phyloP scores from a whole-genome alignment of 495 filamentous ascomycete genomes.

The Amniculicola lignicola region DNA sequence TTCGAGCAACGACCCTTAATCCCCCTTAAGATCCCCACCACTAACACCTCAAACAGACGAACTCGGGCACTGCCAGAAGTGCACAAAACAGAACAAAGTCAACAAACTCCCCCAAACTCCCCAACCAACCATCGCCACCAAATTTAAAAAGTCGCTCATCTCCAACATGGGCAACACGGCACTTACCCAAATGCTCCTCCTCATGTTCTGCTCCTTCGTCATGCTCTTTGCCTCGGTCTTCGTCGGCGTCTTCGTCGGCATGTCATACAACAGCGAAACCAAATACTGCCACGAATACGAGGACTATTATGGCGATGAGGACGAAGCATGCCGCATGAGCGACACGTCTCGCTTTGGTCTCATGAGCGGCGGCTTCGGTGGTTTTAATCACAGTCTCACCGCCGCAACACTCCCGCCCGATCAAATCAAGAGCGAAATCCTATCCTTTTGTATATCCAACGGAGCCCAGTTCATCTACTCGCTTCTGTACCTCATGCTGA shows the following conservation, averaged over 20 bases:
- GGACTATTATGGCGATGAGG: background rate
- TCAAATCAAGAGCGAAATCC: background rate
- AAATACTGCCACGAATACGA: background rate
- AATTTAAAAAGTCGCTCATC: slow-evolving; percentile 26
- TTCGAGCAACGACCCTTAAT: too few species aligned
- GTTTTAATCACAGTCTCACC: background rate
- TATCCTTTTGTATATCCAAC: slow-evolving; percentile 11
- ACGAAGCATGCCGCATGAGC: slow-evolving; percentile 6
- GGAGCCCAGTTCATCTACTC: slow-evolving; percentile 31
- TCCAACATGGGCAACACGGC: slow-evolving; percentile 28
- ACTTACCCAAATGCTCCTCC: slow-evolving; percentile 25
- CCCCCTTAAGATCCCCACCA: background rate
- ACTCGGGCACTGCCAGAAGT: slow-evolving; percentile 30
- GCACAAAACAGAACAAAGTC: slow-evolving; percentile 24
- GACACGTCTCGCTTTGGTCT: background rate
- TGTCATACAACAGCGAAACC: background rate
- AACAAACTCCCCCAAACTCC: slow-evolving; percentile 6
- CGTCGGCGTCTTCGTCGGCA: slow-evolving; percentile 1
- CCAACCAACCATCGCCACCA: slow-evolving; percentile 27
- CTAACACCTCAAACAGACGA: slow-evolving; percentile 15
- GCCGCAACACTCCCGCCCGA: background rate
- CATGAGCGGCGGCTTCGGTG: background rate
- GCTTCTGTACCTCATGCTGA: slow-evolving; percentile 22
- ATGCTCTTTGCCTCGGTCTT: slow-evolving; percentile 16
- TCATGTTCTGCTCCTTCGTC: slow-evolving; percentile 20